Conservation (phyloP, 768 basidiomycete species). For the Leucocoprinus birnbaumii region DNA sequence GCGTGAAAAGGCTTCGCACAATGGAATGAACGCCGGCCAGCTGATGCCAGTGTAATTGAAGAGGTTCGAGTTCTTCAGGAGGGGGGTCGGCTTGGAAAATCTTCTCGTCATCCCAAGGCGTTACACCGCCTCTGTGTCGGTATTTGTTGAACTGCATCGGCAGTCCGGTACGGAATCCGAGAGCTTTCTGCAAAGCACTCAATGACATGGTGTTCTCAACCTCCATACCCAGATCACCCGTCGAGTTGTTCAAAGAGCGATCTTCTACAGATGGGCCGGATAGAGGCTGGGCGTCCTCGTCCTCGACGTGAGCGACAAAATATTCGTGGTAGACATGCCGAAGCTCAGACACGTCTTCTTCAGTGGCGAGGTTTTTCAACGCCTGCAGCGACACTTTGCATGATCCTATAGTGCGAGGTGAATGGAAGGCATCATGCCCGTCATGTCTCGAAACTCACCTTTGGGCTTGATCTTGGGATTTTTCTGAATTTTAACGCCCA, state of each 20-base stretch:
- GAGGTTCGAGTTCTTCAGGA: background rate
- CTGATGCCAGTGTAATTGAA: constrained; percentile 1
- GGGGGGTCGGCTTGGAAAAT: background rate
- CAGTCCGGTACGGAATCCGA: too few relatives aligned
- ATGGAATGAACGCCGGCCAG: constrained; percentile 16
- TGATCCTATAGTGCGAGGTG: too few relatives aligned
- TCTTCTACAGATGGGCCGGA: background rate
- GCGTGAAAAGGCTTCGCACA: constrained; percentile 5
- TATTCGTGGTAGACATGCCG: background rate
- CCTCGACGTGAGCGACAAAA: background rate
- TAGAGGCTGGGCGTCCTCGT: background rate
- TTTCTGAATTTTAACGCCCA: too few relatives aligned
- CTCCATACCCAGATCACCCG: too few relatives aligned
- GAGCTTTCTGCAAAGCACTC: too few relatives aligned
- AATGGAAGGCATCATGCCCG: too few relatives aligned
- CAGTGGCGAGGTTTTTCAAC: background rate
- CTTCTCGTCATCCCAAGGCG: background rate
- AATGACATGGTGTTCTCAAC: too few relatives aligned
- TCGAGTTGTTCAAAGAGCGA: too few relatives aligned
- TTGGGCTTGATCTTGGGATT: too few relatives aligned
- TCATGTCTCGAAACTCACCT: too few relatives aligned
- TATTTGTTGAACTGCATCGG: too few relatives aligned
- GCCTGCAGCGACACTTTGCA: background rate
- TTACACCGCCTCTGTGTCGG: background rate
- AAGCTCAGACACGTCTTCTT: constrained; percentile 1